A percentile compares a stretch with the other conserved stretches of the same genome.
These are phyloP conservation scores for Suillus hirtellus DNA, from an alignment of 768 basidiomycete genomes.

Conservation along the genomic window DNA sequence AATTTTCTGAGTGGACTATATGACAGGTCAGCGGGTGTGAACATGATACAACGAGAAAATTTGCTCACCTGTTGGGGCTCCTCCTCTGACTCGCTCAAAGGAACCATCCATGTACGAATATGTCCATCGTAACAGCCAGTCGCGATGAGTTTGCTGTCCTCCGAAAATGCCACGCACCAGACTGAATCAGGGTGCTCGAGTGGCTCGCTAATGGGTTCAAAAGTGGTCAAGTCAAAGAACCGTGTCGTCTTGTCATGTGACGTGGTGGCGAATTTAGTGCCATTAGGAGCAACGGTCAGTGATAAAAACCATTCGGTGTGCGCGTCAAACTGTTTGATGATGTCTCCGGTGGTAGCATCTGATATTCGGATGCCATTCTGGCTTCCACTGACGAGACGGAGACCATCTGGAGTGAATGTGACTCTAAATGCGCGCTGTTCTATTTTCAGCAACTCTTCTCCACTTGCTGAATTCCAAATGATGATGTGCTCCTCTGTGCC, in stretches of 20 bases:
- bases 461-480: too few species aligned
- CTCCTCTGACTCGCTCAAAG: neutral
- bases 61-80: neutral
- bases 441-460: too few species aligned
- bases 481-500: too few species aligned
- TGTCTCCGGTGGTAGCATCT: neutral
- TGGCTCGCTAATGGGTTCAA: neutral
- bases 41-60: neutral
- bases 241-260: neutral
- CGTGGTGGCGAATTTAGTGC: neutral
- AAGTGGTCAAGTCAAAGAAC: neutral
- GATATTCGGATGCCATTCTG: too few species aligned
- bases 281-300: neutral
- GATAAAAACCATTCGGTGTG: neutral
- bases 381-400: too few species aligned
- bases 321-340: neutral
- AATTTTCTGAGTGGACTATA: neutral
- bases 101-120: neutral
- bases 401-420: too few species aligned
- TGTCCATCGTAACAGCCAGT: neutral
- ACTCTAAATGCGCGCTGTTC: too few species aligned
- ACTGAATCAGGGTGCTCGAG: neutral
- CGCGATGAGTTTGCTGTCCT: neutral
- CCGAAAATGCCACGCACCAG: neutral
- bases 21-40: neutral